phyloP scores from a whole-genome alignment of 306 rosid species.

The Fragaria iinumae region DNA sequence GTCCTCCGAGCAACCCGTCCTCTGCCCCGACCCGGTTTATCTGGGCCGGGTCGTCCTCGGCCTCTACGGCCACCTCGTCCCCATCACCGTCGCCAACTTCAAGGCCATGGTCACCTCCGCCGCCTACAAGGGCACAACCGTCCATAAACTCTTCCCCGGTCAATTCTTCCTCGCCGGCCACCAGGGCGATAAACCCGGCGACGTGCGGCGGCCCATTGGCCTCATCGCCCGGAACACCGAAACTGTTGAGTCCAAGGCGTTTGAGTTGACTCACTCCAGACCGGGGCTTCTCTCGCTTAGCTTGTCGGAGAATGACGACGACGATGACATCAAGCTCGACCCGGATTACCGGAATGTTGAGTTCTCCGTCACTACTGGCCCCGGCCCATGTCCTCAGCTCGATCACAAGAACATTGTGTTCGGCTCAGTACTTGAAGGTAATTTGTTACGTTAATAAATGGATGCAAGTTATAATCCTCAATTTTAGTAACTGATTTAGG shows the following conservation, averaged over 20 bases:
- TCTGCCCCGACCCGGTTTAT: constrained; percentile 69
- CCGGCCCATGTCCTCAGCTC: constrained; percentile 85
- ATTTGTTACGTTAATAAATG: background rate
- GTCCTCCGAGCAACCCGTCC: constrained; percentile 40
- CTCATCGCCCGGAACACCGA: constrained; percentile 60
- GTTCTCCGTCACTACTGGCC: constrained; percentile 85
- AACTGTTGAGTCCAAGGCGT: constrained; percentile 59
- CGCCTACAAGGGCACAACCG: constrained; percentile 63
- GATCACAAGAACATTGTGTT: constrained; percentile 76
- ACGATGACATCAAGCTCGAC: constrained; percentile 61
- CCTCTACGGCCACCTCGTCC: constrained; percentile 79
- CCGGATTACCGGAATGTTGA: constrained; percentile 74
- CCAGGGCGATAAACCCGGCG: constrained; percentile 80
- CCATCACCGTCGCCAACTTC: constrained; percentile 75
- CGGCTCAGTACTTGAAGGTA: constrained; percentile 85
- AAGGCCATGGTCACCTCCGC: constrained; percentile 63
- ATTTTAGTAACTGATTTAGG: background rate
- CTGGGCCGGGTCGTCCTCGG: constrained; percentile 81
- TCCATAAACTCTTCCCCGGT: constrained; percentile 76
- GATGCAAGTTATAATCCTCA: no score
- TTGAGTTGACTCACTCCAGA: constrained; percentile 60
- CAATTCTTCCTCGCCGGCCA: constrained; percentile 77
- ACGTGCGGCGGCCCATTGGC: constrained; percentile 60
- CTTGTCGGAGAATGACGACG: constrained; percentile 79
- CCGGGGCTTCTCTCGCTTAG: constrained; percentile 78